These are phyloP conservation scores for Beauveria pseudobassiana DNA, from an alignment of 2,329 filamentous ascomycete genomes.

Conservation along the genomic window DNA sequence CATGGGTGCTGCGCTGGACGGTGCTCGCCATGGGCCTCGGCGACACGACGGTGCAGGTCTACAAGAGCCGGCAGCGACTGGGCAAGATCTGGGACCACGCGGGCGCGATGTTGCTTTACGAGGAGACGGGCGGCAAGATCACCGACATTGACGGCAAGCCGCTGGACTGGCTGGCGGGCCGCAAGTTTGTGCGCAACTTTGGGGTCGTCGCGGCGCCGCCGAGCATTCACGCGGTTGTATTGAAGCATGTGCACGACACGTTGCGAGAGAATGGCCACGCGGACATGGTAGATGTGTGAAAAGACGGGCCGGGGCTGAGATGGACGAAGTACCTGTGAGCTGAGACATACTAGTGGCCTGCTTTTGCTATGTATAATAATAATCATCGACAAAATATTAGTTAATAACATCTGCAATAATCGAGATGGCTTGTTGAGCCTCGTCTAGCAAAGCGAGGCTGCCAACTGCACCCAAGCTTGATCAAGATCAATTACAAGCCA, in stretches of 20 bases:
- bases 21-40: conserved; percentile 43
- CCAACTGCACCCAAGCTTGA: too few species aligned
- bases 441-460: too few species aligned
- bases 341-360: not conserved
- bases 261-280: conserved; percentile 36
- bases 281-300: not conserved
- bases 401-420: too few species aligned
- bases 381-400: too few species aligned
- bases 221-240: conserved; percentile 34
- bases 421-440: too few species aligned
- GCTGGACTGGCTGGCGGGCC: conserved; percentile 42
- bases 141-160: conserved; percentile 45
- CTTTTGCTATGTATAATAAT: too few species aligned
- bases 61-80: conserved; percentile 37
- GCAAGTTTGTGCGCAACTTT: conserved; percentile 43
- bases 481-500: too few species aligned
- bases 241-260: conserved; percentile 70
- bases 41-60: conserved; percentile 50
- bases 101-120: conserved; percentile 50
- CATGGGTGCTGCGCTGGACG: conserved; percentile 51
- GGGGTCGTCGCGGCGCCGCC: conserved; percentile 48
- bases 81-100: conserved; percentile 56
- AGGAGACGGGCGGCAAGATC: conserved; percentile 47
- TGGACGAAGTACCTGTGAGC: not conserved
- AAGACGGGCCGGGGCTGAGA: too few species aligned